These are phyloP conservation scores for Aquanectria penicillioides DNA, from an alignment of 2,329 filamentous ascomycete genomes.

Conservation along the genomic window DNA sequence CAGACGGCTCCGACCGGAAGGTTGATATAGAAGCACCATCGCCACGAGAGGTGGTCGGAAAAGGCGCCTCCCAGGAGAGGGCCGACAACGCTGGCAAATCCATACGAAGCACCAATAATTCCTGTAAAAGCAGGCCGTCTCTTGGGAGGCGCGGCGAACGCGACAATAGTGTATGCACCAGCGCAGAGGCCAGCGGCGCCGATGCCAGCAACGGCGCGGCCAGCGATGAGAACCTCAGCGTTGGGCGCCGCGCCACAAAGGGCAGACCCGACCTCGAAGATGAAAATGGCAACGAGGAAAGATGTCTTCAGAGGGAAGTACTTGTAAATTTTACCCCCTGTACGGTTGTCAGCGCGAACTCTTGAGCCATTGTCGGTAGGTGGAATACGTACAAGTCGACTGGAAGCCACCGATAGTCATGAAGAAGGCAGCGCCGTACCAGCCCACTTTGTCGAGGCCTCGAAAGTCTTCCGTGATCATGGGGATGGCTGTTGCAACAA, in stretches of 20 bases:
- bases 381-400: conserved; percentile 48
- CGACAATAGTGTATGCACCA: conserved; percentile 49
- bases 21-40: conserved; percentile 12
- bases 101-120: background rate
- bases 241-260: conserved; percentile 59
- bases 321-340: conserved; percentile 58
- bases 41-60: background rate
- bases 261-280: conserved; percentile 64
- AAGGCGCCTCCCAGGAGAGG: conserved; percentile 1
- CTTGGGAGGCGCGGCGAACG: background rate
- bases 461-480: conserved; percentile 64
- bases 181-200: conserved; percentile 59
- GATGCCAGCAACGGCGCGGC: conserved; percentile 59
- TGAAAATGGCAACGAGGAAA: conserved; percentile 57
- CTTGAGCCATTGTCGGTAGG: background rate
- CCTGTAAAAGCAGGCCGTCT: background rate
- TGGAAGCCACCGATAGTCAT: conserved; percentile 57
- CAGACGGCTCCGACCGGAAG: background rate
- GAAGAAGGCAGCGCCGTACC: conserved; percentile 68
- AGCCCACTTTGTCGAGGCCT: conserved; percentile 63
- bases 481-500: conserved; percentile 65
- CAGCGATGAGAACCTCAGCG: conserved; percentile 59
- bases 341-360: conserved; percentile 31
- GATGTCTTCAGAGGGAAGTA: conserved; percentile 62
- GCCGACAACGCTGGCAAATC: background rate